Percentiles rank a stretch among this genome's conserved stretches.
These are phyloP conservation scores for Hyphopichia pseudoburtonii DNA, from an alignment of 1,139 yeast species.

Conservation along the genomic window DNA sequence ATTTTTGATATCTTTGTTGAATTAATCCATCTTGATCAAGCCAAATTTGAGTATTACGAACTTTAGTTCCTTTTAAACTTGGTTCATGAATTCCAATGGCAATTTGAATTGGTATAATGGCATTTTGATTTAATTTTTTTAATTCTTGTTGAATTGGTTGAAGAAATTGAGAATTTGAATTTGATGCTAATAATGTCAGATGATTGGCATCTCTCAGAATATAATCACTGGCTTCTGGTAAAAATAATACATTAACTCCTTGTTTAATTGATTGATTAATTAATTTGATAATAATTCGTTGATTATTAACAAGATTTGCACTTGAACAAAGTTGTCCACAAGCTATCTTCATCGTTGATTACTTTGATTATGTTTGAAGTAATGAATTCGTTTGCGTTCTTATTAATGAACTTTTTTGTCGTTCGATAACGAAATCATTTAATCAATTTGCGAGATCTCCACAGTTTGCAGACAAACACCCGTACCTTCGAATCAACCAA, in stretches of 20 bases:
- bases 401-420: too few species aligned
- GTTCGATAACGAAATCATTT: too few species aligned
- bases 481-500: too few species aligned
- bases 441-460: too few species aligned
- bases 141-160: conserved; percentile 50
- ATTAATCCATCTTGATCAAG: conserved; percentile 64
- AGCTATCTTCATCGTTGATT: conserved; percentile 46
- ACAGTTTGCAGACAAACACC: too few species aligned
- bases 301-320: conserved; percentile 58
- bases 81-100: conserved; percentile 86
- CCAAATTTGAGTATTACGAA: conserved; percentile 73
- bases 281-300: conserved; percentile 54
- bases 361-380: background rate
- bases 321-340: conserved; percentile 88
- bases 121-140: conserved; percentile 9
- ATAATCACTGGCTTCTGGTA: conserved; percentile 94
- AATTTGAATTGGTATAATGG: conserved; percentile 24
- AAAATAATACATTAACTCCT: conserved; percentile 66
- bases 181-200: conserved; percentile 56
- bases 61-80: conserved; percentile 33
- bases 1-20: conserved; percentile 69
- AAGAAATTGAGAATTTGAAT: conserved; percentile 54
- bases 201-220: conserved; percentile 69
- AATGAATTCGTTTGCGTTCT: too few species aligned
- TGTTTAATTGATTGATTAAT: conserved; percentile 60